Evolutionary conservation across 495 filamentous ascomycete genomes (phyloP).

Genomic region (Talaromyces liani): DNA sequence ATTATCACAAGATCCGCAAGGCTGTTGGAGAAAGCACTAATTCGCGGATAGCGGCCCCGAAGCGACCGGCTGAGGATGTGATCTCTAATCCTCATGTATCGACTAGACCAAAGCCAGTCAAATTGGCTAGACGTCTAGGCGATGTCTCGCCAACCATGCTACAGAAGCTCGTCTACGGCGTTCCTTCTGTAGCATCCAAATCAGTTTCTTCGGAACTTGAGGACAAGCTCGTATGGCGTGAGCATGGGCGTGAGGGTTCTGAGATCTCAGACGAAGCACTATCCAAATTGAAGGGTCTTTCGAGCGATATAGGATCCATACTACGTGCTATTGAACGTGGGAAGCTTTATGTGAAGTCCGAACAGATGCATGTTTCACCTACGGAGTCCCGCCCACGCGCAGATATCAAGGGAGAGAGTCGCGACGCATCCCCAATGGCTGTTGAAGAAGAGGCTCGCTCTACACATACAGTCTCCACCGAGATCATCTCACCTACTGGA

Average conservation of each 20-base stretch:
- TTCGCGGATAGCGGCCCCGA: slow-evolving; percentile 17
- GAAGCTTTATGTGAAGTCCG: slow-evolving; percentile 25
- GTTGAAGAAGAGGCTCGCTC: slow-evolving; percentile 20
- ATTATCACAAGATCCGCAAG: slow-evolving; percentile 38
- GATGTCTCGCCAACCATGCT: slow-evolving; percentile 27
- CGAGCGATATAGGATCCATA: slow-evolving; percentile 27
- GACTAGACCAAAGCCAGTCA: slow-evolving; percentile 29
- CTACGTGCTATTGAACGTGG: slow-evolving; percentile 34
- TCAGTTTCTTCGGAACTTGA: slow-evolving; percentile 29
- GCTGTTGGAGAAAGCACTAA: slow-evolving; percentile 29
- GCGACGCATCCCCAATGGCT: neutral
- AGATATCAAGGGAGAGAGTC: neutral
- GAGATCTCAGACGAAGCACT: slow-evolving; percentile 33
- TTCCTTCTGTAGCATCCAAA: slow-evolving; percentile 28
- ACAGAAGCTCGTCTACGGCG: slow-evolving; percentile 25
- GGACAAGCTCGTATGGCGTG: slow-evolving; percentile 34
- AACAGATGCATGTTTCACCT: slow-evolving; percentile 26
- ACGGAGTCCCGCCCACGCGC: slow-evolving; percentile 22
- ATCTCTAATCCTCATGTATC: slow-evolving; percentile 20
- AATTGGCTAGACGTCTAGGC: slow-evolving; percentile 27
- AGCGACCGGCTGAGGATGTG: slow-evolving; percentile 32
- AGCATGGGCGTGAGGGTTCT: slow-evolving; percentile 14
- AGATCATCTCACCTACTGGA: slow-evolving; percentile 19
- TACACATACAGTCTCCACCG: slow-evolving; percentile 25
- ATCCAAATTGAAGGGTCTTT: slow-evolving; percentile 32